Conservation (phyloP, 1,284 basidiomycete species). For the Apiotrichum sp. region DNA sequence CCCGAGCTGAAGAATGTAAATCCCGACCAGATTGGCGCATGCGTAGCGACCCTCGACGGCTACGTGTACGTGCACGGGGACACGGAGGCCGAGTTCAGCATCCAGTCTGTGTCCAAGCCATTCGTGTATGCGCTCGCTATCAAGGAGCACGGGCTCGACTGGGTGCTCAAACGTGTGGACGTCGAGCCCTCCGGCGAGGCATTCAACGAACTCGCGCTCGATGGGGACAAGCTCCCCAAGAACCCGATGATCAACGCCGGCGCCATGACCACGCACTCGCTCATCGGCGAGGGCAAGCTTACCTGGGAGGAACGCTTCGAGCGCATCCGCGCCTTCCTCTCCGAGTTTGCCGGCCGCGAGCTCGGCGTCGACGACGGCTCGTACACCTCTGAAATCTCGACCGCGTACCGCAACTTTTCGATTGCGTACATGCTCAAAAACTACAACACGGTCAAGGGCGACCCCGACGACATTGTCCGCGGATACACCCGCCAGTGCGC, state of each 20-base stretch:
- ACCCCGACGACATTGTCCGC: background rate
- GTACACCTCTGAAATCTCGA: slow-evolving; percentile 1
- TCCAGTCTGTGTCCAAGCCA: slow-evolving; percentile 4
- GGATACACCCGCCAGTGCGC: slow-evolving; percentile 5
- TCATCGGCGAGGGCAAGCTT: background rate
- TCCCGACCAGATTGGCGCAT: background rate
- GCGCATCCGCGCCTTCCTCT: background rate
- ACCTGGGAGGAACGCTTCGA: background rate
- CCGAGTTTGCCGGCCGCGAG: background rate
- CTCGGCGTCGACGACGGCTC: slow-evolving; percentile 1
- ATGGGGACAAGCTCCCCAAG: background rate
- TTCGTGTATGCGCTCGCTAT: slow-evolving; percentile 4
- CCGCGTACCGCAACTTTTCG: slow-evolving; percentile 1
- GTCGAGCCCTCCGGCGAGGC: slow-evolving; percentile 5
- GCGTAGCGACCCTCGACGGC: background rate
- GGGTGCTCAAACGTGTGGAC: background rate
- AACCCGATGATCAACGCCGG: slow-evolving; percentile 7
- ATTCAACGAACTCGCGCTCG: slow-evolving; percentile 3
- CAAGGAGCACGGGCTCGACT: slow-evolving; percentile 1
- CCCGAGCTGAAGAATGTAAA: slow-evolving; percentile 1
- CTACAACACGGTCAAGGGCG: background rate
- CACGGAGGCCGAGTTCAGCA: slow-evolving; percentile 1
- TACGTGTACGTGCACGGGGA: background rate
- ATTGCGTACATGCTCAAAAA: slow-evolving; percentile 4
- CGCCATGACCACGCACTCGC: slow-evolving; percentile 3